Conservation (phyloP, 176 grass and related monocot genomes). For the Musa acuminata region DNA sequence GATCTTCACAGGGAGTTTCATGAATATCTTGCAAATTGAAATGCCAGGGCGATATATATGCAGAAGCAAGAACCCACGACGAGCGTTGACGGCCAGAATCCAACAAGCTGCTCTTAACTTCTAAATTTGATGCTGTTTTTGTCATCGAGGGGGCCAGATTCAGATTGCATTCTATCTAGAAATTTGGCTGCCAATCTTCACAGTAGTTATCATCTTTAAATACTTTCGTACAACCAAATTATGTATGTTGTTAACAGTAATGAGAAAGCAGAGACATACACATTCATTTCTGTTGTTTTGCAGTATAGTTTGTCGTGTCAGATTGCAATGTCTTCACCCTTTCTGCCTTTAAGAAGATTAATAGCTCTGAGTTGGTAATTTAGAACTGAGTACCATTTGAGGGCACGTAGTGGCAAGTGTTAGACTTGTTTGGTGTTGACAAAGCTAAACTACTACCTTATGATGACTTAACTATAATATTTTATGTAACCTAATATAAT, state of each 20-base stretch:
- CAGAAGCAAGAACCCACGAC: background rate
- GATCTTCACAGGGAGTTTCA: slow-evolving; percentile 24
- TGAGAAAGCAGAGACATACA: background rate
- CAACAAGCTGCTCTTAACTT: background rate
- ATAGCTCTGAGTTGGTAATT: too few species aligned
- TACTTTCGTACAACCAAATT: background rate
- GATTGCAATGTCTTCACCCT: too few species aligned
- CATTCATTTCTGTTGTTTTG: background rate
- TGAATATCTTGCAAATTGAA: background rate
- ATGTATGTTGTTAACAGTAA: background rate
- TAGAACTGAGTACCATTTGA: too few species aligned
- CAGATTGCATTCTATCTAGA: slow-evolving; percentile 1
- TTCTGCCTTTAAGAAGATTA: too few species aligned
- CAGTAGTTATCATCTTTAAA: background rate
- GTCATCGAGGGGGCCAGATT: background rate
- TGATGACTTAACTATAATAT: too few species aligned
- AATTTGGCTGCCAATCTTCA: background rate
- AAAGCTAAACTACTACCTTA: too few species aligned
- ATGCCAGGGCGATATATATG: background rate
- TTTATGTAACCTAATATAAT: too few species aligned
- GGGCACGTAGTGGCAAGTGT: too few species aligned
- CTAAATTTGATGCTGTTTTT: background rate
- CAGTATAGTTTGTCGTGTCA: background rate
- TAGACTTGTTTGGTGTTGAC: too few species aligned
- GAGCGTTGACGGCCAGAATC: background rate